Evolutionary conservation across 2,329 filamentous ascomycete genomes (phyloP).

Genomic region (Ceratocystis eucalypticola): DNA sequence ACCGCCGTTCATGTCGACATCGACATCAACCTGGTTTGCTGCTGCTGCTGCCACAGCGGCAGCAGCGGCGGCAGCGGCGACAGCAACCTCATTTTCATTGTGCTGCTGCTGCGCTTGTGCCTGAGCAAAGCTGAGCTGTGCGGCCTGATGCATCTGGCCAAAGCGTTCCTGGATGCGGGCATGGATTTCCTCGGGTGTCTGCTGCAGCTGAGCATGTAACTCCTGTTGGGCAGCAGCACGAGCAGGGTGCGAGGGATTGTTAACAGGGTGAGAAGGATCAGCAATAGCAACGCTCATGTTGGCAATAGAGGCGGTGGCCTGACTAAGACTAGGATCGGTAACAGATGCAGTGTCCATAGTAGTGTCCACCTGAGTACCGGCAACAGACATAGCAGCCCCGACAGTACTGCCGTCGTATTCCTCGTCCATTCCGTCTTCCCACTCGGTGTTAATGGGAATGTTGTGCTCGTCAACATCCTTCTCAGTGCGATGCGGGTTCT

Average conservation of each 20-base stretch:
- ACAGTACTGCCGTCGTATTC: conserved; percentile 13
- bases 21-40: neutral
- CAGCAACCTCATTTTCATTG: neutral
- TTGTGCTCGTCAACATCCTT: conserved; percentile 32
- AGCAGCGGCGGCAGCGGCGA: neutral
- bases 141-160: conserved; percentile 13
- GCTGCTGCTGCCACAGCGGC: neutral
- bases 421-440: conserved; percentile 18
- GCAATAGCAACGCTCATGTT: conserved; percentile 8
- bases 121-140: conserved; percentile 8
- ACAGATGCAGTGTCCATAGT: conserved; percentile 15
- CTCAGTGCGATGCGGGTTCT: conserved; percentile 38
- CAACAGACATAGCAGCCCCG: neutral
- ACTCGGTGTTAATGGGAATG: conserved; percentile 29
- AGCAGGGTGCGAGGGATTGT: conserved; percentile 6
- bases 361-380: neutral
- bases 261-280: conserved; percentile 10
- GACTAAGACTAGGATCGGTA: conserved; percentile 16
- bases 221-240: conserved; percentile 14
- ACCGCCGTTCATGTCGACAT: conserved; percentile 1
- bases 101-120: neutral
- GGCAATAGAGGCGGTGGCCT: conserved; percentile 12
- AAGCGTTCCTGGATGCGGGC: conserved; percentile 17
- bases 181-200: conserved; percentile 14
- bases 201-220: conserved; percentile 10